These are phyloP conservation scores for Botrytis tulipae DNA, from an alignment of 2,329 filamentous ascomycete genomes.

Conservation along the genomic window DNA sequence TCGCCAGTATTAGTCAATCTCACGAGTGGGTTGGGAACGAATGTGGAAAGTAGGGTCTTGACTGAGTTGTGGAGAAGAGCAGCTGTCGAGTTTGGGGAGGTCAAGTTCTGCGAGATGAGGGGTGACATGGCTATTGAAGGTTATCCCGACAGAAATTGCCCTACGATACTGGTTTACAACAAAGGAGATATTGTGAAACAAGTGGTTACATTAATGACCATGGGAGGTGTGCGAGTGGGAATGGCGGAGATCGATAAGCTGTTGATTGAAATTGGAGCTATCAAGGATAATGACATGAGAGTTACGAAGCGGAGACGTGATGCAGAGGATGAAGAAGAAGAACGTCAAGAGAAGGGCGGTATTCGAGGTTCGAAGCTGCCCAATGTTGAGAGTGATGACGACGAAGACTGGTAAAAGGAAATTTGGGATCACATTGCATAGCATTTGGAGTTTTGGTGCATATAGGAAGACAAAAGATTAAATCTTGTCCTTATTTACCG, in stretches of 20 bases:
- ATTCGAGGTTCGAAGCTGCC: slow-evolving; percentile 33
- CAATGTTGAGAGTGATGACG: slow-evolving; percentile 41
- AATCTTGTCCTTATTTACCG: neutral
- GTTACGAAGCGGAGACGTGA: slow-evolving; percentile 45
- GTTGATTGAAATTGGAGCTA: slow-evolving; percentile 76
- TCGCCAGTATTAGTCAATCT: slow-evolving; percentile 74
- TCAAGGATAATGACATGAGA: slow-evolving; percentile 75
- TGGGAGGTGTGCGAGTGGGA: slow-evolving; percentile 70
- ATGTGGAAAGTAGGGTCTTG: slow-evolving; percentile 80
- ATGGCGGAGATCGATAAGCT: slow-evolving; percentile 77
- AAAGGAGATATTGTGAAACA: slow-evolving; percentile 92
- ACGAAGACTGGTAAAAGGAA: slow-evolving; percentile 40
- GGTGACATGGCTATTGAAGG: slow-evolving; percentile 93
- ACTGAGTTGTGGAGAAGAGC: slow-evolving; percentile 83
- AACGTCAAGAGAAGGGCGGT: slow-evolving; percentile 34
- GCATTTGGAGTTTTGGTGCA: slow-evolving; percentile 19
- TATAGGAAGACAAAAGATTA: neutral
- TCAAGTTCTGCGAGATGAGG: slow-evolving; percentile 97
- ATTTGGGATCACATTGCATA: slow-evolving; percentile 16
- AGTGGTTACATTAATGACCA: slow-evolving; percentile 79
- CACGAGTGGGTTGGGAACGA: slow-evolving; percentile 73
- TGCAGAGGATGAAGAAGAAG: slow-evolving; percentile 37
- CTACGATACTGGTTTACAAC: slow-evolving; percentile 88
- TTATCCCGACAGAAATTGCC: slow-evolving; percentile 92
- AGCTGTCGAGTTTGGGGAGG: slow-evolving; percentile 80